These are phyloP conservation scores for Podospora tetraspora DNA, from an alignment of 495 filamentous ascomycete species.

Conservation along the genomic window DNA sequence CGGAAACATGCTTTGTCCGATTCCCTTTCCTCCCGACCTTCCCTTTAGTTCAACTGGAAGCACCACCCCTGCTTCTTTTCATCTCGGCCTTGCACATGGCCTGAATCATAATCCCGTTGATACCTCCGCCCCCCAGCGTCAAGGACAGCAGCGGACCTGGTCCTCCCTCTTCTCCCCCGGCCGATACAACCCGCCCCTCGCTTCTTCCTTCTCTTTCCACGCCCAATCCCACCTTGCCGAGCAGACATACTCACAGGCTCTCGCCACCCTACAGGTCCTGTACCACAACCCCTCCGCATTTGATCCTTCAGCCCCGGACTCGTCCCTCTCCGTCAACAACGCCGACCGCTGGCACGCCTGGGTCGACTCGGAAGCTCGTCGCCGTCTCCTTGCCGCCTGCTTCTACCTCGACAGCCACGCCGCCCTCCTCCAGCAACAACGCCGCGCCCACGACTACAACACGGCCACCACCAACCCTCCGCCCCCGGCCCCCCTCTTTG, in stretches of 20 bases:
- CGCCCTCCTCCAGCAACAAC: slow-evolving; percentile 45
- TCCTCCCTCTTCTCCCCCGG: slow-evolving; percentile 27
- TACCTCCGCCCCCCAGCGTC: slow-evolving; percentile 7
- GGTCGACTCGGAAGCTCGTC: slow-evolving; percentile 43
- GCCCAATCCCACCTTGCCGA: slow-evolving; percentile 18
- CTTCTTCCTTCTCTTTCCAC: slow-evolving; percentile 20
- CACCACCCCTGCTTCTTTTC: slow-evolving; percentile 13
- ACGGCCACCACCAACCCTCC: slow-evolving; percentile 23
- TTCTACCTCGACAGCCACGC: slow-evolving; percentile 49
- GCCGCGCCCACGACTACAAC: slow-evolving; percentile 30
- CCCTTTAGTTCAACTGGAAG: slow-evolving; percentile 5
- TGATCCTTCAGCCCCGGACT: slow-evolving; percentile 23
- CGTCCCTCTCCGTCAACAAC: slow-evolving; percentile 23
- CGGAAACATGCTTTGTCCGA: slow-evolving; percentile 7
- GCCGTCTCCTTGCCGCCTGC: slow-evolving; percentile 46
- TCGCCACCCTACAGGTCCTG: slow-evolving; percentile 38
- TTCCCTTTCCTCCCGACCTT: slow-evolving; percentile 9
- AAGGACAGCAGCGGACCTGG: slow-evolving; percentile 20
- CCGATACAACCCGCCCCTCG: slow-evolving; percentile 15
- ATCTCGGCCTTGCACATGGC: slow-evolving; percentile 5
- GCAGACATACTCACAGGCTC: slow-evolving; percentile 44
- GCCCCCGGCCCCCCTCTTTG: slow-evolving; percentile 36
- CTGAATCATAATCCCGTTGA: slow-evolving; percentile 14
- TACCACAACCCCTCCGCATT: slow-evolving; percentile 25
- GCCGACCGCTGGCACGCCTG: slow-evolving; percentile 42